A percentile compares a stretch with the other conserved stretches of the same genome.
Evolutionary conservation across 257 asterid genomes (phyloP).

Genomic region (Solanum neorickii): DNA sequence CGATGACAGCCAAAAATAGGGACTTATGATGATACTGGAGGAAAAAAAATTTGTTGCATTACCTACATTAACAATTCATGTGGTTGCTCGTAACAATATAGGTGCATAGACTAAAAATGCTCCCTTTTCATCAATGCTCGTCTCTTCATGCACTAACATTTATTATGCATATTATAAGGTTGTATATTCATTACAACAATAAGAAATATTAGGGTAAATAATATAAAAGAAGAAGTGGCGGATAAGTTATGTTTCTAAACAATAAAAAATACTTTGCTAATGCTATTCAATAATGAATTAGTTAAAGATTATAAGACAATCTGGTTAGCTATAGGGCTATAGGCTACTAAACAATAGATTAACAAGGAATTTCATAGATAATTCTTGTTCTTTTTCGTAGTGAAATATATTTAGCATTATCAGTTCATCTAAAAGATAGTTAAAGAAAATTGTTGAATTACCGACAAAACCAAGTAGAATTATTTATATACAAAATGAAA

Average conservation of each 20-base stretch:
- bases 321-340: neutral
- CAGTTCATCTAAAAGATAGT: neutral
- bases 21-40: conserved; percentile 47
- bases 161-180: conserved; percentile 34
- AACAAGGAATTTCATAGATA: neutral
- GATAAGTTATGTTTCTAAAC: neutral
- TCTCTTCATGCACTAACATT: conserved; percentile 59
- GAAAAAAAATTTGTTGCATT: conserved; percentile 31
- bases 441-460: too few relatives aligned
- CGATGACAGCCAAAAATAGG: neutral
- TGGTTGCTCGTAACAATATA: conserved; percentile 4
- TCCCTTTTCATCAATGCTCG: conserved; percentile 34
- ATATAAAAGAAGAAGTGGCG: neutral
- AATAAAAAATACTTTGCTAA: neutral
- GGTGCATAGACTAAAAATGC: conserved; percentile 48
- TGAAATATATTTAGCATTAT: neutral
- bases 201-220: neutral
- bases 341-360: neutral
- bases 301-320: neutral
- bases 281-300: neutral
- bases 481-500: too few relatives aligned
- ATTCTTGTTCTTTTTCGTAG: too few relatives aligned
- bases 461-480: too few relatives aligned
- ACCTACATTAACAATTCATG: conserved; percentile 21
- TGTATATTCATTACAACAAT: conserved; percentile 4